Conservation (phyloP, 2,329 filamentous ascomycete species). For the Byssothecium circinans region DNA sequence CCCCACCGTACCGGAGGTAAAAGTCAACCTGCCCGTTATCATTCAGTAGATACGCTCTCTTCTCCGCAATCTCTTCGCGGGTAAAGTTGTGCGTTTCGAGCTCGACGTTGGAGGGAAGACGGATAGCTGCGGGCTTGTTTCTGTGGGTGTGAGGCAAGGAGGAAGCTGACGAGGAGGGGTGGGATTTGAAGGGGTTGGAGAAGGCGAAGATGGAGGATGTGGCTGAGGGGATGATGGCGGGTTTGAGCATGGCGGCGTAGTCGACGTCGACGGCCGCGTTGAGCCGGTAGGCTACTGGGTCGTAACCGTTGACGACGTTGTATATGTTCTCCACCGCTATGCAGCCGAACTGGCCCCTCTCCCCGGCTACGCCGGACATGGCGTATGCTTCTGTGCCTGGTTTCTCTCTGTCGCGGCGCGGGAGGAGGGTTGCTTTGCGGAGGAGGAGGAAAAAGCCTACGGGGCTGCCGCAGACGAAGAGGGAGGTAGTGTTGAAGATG, state of each 20-base stretch:
- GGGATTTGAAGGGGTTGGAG: conserved; percentile 44
- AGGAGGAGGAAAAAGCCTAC: conserved; percentile 91
- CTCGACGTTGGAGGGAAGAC: conserved; percentile 65
- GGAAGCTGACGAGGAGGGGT: conserved; percentile 3
- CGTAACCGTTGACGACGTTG: conserved; percentile 79
- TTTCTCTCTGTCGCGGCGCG: conserved; percentile 75
- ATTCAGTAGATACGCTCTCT: conserved; percentile 82
- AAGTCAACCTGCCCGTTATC: conserved; percentile 97
- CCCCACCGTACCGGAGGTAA: conserved; percentile 79
- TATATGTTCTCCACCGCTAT: conserved; percentile 95
- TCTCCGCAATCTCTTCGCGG: conserved; percentile 88
- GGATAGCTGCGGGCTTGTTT: conserved; percentile 34
- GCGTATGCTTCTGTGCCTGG: conserved; percentile 66
- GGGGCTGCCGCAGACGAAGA: conserved; percentile 89
- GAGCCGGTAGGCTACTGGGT: conserved; percentile 86
- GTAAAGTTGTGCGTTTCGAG: conserved; percentile 95
- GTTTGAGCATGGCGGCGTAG: conserved; percentile 76
- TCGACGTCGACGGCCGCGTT: conserved; percentile 85
- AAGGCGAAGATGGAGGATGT: conserved; percentile 53
- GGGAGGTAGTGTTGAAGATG: conserved; percentile 86
- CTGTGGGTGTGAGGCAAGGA: conserved; percentile 23
- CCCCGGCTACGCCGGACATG: conserved; percentile 66
- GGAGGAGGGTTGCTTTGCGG: conserved; percentile 71
- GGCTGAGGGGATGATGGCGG: conserved; percentile 76
- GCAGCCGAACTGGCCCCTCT: conserved; percentile 81